Conservation (phyloP, 2,329 filamentous ascomycete species). For the Albifimbria verrucaria region DNA sequence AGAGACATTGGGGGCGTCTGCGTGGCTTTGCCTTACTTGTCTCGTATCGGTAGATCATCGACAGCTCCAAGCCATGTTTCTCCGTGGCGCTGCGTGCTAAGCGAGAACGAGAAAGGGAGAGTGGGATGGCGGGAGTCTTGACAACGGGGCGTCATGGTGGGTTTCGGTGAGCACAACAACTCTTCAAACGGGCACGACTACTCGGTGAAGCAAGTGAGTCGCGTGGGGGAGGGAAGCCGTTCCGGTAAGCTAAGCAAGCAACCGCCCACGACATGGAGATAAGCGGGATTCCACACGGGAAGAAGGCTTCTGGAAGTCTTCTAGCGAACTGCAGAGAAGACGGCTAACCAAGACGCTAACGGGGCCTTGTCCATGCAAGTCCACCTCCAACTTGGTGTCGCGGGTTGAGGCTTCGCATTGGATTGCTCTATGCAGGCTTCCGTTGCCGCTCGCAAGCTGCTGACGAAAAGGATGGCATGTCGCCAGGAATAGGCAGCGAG, state of each 20-base stretch:
- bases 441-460: too few relatives aligned
- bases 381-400: too few relatives aligned
- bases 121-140: too few relatives aligned
- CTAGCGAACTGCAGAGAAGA: background rate
- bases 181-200: background rate
- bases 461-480: too few relatives aligned
- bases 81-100: background rate
- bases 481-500: too few relatives aligned
- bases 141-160: too few relatives aligned
- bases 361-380: too few relatives aligned
- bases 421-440: too few relatives aligned
- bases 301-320: background rate
- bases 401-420: too few relatives aligned
- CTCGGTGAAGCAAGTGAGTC: background rate
- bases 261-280: too few relatives aligned
- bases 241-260: background rate
- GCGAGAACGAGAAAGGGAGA: background rate
- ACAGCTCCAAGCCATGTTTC: background rate
- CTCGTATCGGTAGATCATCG: background rate
- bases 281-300: background rate
- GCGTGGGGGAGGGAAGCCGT: background rate
- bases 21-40: background rate
- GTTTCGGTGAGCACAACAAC: background rate
- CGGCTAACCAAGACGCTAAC: background rate
- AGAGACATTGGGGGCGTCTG: background rate